A percentile compares a stretch with the other conserved stretches of the same genome.
phyloP scores from a whole-genome alignment of 2,329 filamentous ascomycete genomes.

The Pseudophaeomoniella oleicola region DNA sequence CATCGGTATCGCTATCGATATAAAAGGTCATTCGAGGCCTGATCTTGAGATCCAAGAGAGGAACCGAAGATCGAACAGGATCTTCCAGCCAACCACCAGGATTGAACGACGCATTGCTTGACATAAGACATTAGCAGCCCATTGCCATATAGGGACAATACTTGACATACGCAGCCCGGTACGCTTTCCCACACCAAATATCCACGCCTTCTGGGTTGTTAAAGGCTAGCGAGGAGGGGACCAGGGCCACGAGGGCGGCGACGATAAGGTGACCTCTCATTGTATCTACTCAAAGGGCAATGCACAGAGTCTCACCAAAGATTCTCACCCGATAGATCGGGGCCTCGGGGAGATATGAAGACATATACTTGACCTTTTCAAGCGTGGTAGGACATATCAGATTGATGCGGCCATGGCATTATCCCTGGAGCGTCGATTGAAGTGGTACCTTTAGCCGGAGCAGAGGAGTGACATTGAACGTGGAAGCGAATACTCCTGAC shows the following conservation, averaged over 20 bases:
- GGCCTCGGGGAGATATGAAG: too few relatives aligned
- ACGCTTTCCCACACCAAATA: constrained; percentile 36
- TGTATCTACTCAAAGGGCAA: neutral
- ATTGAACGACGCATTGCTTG: constrained; percentile 29
- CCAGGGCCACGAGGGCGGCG: neutral
- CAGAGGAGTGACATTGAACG: too few relatives aligned
- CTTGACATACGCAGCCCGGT: constrained; percentile 18
- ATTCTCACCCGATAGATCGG: too few relatives aligned
- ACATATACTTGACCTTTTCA: too few relatives aligned
- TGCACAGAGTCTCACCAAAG: too few relatives aligned
- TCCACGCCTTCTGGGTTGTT: constrained; percentile 28
- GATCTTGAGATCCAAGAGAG: constrained; percentile 28
- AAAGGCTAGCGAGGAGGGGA: constrained; percentile 7
- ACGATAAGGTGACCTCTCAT: neutral
- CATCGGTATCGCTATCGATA: constrained; percentile 23
- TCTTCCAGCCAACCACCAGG: constrained; percentile 32
- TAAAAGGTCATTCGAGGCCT: constrained; percentile 34
- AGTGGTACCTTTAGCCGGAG: too few relatives aligned
- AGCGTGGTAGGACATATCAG: too few relatives aligned
- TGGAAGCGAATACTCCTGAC: too few relatives aligned
- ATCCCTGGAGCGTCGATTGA: too few relatives aligned
- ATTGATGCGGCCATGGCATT: too few relatives aligned
- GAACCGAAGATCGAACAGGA: constrained; percentile 20
- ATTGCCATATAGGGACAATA: too few relatives aligned
- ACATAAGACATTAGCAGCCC: too few relatives aligned